Evolutionary conservation across 345 rosid species (phyloP).

Genomic region (Lagerstroemia speciosa): DNA sequence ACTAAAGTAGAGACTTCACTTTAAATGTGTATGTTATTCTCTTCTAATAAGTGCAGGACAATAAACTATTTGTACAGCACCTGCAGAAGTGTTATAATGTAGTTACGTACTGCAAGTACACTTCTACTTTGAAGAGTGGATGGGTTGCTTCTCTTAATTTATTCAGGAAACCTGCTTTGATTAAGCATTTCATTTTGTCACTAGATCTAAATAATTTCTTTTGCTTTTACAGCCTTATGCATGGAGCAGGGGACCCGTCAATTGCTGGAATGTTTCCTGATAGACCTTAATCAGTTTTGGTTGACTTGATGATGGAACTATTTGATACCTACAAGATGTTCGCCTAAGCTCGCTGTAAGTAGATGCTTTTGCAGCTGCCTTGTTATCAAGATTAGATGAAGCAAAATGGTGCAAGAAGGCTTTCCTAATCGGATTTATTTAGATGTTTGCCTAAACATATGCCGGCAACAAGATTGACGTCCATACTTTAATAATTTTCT

Average conservation of each 20-base stretch:
- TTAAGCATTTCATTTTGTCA: not conserved
- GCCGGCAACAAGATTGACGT: too few relatives aligned
- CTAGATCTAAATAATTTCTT: slow-evolving; percentile 8
- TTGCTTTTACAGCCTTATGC: slow-evolving; percentile 56
- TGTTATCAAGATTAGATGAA: not conserved
- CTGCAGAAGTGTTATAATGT: not conserved
- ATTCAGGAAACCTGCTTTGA: not conserved
- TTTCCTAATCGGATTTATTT: not conserved
- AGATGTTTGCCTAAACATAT: not conserved
- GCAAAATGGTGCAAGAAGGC: not conserved
- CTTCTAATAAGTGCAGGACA: too few relatives aligned
- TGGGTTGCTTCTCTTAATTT: not conserved
- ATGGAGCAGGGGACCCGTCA: slow-evolving; percentile 92
- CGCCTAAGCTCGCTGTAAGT: slow-evolving; percentile 87
- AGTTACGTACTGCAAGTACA: too few relatives aligned
- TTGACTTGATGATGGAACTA: slow-evolving; percentile 89
- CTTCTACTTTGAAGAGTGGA: not conserved
- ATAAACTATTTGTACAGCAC: too few relatives aligned
- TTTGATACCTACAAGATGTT: slow-evolving; percentile 70
- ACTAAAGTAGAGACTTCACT: not conserved
- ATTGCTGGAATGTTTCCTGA: slow-evolving; percentile 93
- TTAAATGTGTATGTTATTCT: too few relatives aligned
- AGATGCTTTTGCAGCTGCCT: not conserved
- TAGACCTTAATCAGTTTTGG: slow-evolving; percentile 85
- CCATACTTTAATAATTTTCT: not conserved